These are phyloP conservation scores for Patellaria atrata DNA, from an alignment of 495 filamentous ascomycete species.

Conservation along the genomic window DNA sequence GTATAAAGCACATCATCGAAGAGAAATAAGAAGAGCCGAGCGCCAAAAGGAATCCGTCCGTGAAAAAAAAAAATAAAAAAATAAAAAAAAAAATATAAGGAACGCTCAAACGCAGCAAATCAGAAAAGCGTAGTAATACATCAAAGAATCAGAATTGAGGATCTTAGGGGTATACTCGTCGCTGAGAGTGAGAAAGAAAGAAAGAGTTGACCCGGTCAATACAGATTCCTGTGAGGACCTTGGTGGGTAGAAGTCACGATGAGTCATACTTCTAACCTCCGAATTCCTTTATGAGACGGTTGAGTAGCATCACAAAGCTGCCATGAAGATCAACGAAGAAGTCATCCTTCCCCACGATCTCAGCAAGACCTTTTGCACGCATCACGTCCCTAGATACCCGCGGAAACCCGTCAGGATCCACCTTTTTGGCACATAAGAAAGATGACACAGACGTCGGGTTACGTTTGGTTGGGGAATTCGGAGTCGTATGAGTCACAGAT, in stretches of 20 bases:
- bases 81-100: too few relatives aligned
- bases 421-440: conserved; percentile 46
- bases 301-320: conserved; percentile 36
- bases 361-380: conserved; percentile 62
- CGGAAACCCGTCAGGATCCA: conserved; percentile 43
- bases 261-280: conserved; percentile 9
- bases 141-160: too few relatives aligned
- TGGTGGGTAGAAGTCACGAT: conserved; percentile 1
- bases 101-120: too few relatives aligned
- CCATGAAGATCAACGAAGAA: conserved; percentile 82
- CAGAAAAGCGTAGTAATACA: too few relatives aligned
- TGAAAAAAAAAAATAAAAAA: too few relatives aligned
- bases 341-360: conserved; percentile 72
- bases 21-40: too few relatives aligned
- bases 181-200: too few relatives aligned
- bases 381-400: conserved; percentile 33
- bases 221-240: conserved; percentile 1
- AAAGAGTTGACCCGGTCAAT: too few relatives aligned
- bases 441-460: conserved; percentile 44
- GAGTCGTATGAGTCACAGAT: too few relatives aligned
- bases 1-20: too few relatives aligned
- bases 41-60: too few relatives aligned
- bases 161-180: too few relatives aligned
- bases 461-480: conserved; percentile 13
- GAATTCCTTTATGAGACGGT: conserved; percentile 20